A percentile compares a stretch with the other conserved stretches of the same genome.
Conservation (phyloP, 176 grass and related monocot species). For the Triticum timopheevii region DNA sequence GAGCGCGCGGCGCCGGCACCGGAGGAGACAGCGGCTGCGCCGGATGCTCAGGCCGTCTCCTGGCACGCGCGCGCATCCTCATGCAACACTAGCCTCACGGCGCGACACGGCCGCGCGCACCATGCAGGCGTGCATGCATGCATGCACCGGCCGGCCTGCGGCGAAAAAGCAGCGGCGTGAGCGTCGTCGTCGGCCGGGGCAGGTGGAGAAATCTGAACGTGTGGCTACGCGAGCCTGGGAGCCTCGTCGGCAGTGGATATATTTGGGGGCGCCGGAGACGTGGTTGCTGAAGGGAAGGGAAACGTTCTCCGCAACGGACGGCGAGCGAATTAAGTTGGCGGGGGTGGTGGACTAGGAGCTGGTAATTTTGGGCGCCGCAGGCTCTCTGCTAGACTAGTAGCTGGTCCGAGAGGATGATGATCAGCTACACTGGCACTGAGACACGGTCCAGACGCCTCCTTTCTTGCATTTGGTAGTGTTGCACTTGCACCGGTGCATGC, state of each 20-base stretch:
- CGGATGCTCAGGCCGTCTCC: conserved; percentile 13
- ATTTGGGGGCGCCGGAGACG: conserved; percentile 6
- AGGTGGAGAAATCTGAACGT: background rate
- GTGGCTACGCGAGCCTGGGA: background rate
- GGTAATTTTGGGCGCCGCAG: background rate
- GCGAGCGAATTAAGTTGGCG: background rate
- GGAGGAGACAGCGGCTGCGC: background rate
- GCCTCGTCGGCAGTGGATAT: background rate
- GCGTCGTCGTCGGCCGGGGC: background rate
- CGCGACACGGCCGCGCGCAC: background rate
- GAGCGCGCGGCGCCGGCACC: background rate
- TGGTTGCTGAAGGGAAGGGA: background rate
- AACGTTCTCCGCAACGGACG: background rate
- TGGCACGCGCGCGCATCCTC: background rate
- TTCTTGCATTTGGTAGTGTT: background rate
- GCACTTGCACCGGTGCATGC: background rate
- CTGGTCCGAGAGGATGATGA: no score
- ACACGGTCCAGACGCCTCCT: background rate
- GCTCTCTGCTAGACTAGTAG: background rate
- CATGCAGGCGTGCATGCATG: background rate
- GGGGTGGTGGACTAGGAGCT: conserved; percentile 4
- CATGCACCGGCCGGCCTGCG: conserved; percentile 7
- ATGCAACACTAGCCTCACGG: background rate
- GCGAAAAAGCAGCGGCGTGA: background rate
- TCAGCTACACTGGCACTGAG: no score